Base-by-base conservation (phyloP, 306 rosid genomes). In the Rosa multiflora region DNA sequence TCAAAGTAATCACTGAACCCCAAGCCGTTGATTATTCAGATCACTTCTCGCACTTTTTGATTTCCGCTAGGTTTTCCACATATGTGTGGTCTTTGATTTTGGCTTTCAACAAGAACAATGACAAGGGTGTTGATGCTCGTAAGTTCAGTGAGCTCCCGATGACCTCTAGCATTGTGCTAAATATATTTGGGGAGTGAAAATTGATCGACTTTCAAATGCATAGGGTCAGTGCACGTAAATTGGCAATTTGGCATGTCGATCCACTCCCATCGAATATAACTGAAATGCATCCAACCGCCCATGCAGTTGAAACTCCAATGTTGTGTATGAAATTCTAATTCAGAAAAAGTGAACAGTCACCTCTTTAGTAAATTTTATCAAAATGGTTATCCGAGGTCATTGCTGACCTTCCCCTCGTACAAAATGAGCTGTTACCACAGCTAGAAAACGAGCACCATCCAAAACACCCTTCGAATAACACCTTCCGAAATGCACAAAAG, bases 401-500 rank as follows among this genome's bases (percentile, higher is more conserved):
- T 91, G 99, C 83, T 90, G 99, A 70, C 97, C 99, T 77, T 95
- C 99, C 90, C 91, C 86, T 62, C 97, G 99, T 83, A 95, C 99
- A 82, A 95, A 95, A 82, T 95, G 99, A 61, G 99, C 99, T 14
- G 99, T 92, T 35, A 94, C 99, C 82, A 94, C 97, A 83, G 99
- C 99, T 5, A 97, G 97, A 85, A 95, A 92, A 52, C 99, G 97
- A 67, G 97, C 93, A 68, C 97, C 72, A 49, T 95, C 99, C 90
- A 92, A 72, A 77, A 95, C 97, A 67, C 96, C 98, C 99, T 93
- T 79, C 79, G 32, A 29, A 85, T 74, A 72, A 79, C 64, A 92
- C 97, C 90, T 95, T 95, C 99, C 99, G 90, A 94, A 91, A 88
- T 95, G 98, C 58, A 95, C 96, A 82, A 92, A 95, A 62, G 97